Evolutionary conservation across 2,329 filamentous ascomycete genomes (phyloP), one percentile per base, ranked within the genome.

Genomic region (Ceratocystis colombiana): DNA sequence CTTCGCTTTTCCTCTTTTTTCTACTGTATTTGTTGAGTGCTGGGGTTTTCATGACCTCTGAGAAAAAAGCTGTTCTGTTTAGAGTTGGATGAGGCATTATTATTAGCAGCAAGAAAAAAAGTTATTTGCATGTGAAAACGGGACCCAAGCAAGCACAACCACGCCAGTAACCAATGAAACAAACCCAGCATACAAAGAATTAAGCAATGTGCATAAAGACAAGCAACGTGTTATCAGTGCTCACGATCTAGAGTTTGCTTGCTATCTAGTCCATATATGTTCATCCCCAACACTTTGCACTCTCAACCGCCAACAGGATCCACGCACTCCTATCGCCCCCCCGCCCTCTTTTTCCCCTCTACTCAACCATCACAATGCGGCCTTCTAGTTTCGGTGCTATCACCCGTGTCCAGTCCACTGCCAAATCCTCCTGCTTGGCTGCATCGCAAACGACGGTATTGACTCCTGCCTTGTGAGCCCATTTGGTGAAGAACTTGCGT

Each of bases 311-410:
- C 8, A 10, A 22, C 53, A 12, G 12, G n/a, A 48, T 5, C 2
- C 15, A 17, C 28, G 10, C 10, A 17, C 25, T 57, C 33, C 33
- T 8, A 33, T 2, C 22, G 2, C 2, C 22, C 22, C 8, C 7
- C 30, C 37, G 10, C 10, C 37, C 7, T 33, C 30, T 33, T 1
- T 7, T 33, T 33, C 25, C n/a, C 44, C 6, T 41, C 22, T 33
- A 64, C 37, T 67, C 61, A 15, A 69, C 22, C 73, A 80, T 81
- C 41, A 73, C 74, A 53, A 96, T 95, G 61, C 90, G 82, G 0
- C 89, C 90, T 73, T 96, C 90, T 7, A 93, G 68, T 66, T 82
- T 81, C 0, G 91, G 91, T 66, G 87, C 84, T 73, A 96, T 92
- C 1, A 89, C 87, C 68, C 83, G 84, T 7, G 89, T 93, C 90